Evolutionary conservation across 2,329 filamentous ascomycete species (phyloP).

Genomic region (Colletotrichum sojae): DNA sequence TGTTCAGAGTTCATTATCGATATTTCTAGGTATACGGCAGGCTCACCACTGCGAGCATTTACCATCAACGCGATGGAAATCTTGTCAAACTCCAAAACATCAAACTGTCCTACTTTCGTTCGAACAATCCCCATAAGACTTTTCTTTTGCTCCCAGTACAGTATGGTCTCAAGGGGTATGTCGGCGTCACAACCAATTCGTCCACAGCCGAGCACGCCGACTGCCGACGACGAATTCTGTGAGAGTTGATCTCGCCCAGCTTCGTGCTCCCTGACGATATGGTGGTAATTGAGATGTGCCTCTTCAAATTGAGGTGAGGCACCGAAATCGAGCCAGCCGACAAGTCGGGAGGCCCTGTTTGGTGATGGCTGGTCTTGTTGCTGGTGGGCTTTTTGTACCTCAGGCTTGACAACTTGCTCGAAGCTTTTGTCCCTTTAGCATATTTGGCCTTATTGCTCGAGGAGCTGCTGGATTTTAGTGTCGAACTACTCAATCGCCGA

Average conservation of each 20-base stretch:
- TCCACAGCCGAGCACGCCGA: not conserved
- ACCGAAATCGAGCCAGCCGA: not conserved
- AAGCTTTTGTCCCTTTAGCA: not conserved
- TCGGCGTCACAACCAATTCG: conserved; percentile 16
- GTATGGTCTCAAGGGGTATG: conserved; percentile 36
- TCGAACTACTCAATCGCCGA: conserved; percentile 45
- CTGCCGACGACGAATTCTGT: conserved; percentile 15
- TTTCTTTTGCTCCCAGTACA: conserved; percentile 13
- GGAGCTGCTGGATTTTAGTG: conserved; percentile 4
- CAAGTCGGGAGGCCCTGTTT: not conserved
- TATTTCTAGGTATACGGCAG: too few relatives aligned
- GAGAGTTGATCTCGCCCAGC: conserved; percentile 55
- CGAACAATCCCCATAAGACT: conserved; percentile 33
- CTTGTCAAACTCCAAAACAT: too few relatives aligned
- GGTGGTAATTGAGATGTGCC: conserved; percentile 50
- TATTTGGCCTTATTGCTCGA: conserved; percentile 13
- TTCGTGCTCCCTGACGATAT: conserved; percentile 61
- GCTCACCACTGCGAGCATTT: not conserved
- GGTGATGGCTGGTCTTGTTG: not conserved
- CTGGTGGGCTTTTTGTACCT: conserved; percentile 12
- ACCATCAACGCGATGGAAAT: not conserved
- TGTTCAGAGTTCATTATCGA: too few relatives aligned
- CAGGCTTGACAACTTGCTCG: not conserved
- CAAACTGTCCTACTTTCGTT: not conserved
- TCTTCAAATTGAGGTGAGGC: conserved; percentile 11